Evolutionary conservation across 495 filamentous ascomycete species (phyloP).

Genomic region (Podospora australis): DNA sequence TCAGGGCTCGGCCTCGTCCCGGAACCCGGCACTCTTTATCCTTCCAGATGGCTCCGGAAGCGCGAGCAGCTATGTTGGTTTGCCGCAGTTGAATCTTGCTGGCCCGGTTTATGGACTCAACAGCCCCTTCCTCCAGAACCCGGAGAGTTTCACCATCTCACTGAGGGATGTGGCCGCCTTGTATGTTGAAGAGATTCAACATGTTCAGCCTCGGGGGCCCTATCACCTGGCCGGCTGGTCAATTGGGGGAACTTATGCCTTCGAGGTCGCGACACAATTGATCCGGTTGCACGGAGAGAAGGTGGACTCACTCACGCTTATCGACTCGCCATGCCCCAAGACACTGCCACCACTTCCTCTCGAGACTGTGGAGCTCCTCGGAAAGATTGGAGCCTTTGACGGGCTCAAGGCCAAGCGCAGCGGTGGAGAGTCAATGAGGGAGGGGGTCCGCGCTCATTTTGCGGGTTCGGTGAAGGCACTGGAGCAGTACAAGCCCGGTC

Average conservation of each 20-base stretch:
- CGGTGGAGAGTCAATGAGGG: conserved; percentile 29
- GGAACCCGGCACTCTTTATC: conserved; percentile 46
- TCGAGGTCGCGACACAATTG: conserved; percentile 57
- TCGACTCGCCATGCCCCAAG: conserved; percentile 65
- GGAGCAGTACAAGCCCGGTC: conserved; percentile 50
- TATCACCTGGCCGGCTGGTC: conserved; percentile 66
- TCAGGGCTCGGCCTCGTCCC: conserved; percentile 42
- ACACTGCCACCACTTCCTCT: conserved; percentile 57
- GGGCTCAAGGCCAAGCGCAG: conserved; percentile 23
- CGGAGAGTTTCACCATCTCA: conserved; percentile 31
- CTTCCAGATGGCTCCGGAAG: conserved; percentile 62
- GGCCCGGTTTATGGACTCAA: conserved; percentile 47
- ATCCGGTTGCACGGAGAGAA: conserved; percentile 48
- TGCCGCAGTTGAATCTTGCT: conserved; percentile 28
- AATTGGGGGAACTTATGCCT: conserved; percentile 70
- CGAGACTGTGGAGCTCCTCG: conserved; percentile 57
- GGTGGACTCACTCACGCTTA: conserved; percentile 59
- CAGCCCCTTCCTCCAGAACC: conserved; percentile 41
- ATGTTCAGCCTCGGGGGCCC: conserved; percentile 48
- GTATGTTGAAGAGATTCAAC: conserved; percentile 46
- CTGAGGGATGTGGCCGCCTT: conserved; percentile 27
- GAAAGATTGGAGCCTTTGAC: conserved; percentile 47
- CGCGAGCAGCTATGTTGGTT: conserved; percentile 41
- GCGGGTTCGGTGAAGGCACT: conserved; percentile 56
- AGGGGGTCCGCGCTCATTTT: conserved; percentile 67